phyloP scores from a whole-genome alignment of 2,329 filamentous ascomycete genomes.

The Cryphonectria parasitica region DNA sequence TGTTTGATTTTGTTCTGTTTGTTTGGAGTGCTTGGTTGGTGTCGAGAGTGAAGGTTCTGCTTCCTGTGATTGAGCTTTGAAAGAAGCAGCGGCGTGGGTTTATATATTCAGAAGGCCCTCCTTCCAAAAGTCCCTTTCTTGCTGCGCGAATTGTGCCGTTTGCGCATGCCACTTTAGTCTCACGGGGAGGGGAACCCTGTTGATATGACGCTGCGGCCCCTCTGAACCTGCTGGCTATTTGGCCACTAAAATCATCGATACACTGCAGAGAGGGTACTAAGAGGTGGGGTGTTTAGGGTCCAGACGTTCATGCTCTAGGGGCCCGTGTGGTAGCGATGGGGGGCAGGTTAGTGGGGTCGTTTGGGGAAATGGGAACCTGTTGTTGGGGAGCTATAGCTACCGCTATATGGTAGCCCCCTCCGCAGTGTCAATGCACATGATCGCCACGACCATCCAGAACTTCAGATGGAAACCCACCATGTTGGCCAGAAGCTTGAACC shows the following conservation, averaged over 20 bases:
- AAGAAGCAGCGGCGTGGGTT: neutral
- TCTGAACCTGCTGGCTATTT: neutral
- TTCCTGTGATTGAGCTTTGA: neutral
- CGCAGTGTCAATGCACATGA: neutral
- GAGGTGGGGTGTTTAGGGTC: constrained; percentile 1
- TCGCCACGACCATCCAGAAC: neutral
- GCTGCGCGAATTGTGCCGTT: constrained; percentile 22
- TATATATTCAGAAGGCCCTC: neutral
- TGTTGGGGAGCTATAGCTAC: neutral
- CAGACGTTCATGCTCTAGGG: neutral
- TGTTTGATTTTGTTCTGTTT: neutral
- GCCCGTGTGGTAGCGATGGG: neutral
- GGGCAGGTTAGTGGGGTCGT: neutral
- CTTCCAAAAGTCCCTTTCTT: neutral
- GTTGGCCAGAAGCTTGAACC: neutral
- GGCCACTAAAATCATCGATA: neutral
- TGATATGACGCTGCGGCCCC: constrained; percentile 1
- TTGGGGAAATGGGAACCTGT: neutral
- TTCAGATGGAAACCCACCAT: neutral
- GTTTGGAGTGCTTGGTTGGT: neutral
- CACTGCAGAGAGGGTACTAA: neutral
- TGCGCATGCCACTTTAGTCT: neutral
- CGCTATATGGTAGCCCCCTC: neutral
- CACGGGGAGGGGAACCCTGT: constrained; percentile 8
- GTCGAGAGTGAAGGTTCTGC: neutral